Evolutionary conservation across 805 yeast genomes (phyloP).

Genomic region (Teunomyces stri): DNA sequence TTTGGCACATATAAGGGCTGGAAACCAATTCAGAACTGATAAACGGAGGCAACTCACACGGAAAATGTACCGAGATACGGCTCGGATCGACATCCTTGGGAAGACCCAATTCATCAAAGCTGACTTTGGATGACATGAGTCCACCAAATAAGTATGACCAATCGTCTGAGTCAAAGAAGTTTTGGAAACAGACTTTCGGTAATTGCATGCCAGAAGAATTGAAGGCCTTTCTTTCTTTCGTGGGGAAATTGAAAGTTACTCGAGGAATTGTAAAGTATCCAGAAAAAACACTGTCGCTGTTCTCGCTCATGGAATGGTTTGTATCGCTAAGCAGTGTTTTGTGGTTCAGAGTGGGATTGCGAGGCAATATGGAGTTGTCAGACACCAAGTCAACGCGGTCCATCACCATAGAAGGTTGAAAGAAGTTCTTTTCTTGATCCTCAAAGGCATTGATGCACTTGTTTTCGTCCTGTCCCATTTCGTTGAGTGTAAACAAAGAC

Average conservation of each 20-base stretch:
- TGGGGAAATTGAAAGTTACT: conserved; percentile 21
- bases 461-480: conserved; percentile 7
- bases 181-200: conserved; percentile 31
- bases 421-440: conserved; percentile 14
- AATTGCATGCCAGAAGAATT: conserved; percentile 4
- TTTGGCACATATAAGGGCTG: conserved; percentile 45
- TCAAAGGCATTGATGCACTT: conserved; percentile 11
- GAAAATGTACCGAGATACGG: conserved; percentile 35
- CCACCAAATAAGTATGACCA: conserved; percentile 40
- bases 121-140: conserved; percentile 16
- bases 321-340: not conserved
- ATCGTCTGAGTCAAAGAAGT: conserved; percentile 30
- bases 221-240: conserved; percentile 5
- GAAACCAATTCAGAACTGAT: conserved; percentile 33
- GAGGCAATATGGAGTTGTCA: not conserved
- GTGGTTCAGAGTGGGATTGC: not conserved
- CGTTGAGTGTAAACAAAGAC: conserved; percentile 22
- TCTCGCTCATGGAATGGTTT: conserved; percentile 6
- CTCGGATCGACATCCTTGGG: conserved; percentile 28
- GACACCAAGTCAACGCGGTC: conserved; percentile 15
- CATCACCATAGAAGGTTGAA: conserved; percentile 22
- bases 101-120: conserved; percentile 27
- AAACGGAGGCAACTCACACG: conserved; percentile 39
- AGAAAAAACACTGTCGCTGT: conserved; percentile 18
- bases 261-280: conserved; percentile 28